Percentiles rank a stretch among this genome's conserved stretches.
Evolutionary conservation across 805 yeast species (phyloP).

Genomic region (Kockiozyma suomiensis): DNA sequence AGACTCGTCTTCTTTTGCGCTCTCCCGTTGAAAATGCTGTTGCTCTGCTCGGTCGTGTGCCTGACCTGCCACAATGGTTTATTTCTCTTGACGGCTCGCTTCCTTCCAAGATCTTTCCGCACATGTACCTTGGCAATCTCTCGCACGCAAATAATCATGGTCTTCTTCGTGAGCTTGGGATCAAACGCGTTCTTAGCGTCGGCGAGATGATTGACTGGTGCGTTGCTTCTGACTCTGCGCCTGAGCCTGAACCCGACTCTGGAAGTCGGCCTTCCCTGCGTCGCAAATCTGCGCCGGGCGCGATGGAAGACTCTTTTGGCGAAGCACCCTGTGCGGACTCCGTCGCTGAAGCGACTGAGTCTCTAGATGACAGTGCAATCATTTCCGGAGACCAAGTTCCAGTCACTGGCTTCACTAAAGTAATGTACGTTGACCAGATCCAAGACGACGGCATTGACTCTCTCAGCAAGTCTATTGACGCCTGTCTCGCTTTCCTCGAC

Average conservation of each 20-base stretch:
- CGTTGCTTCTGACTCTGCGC: neutral
- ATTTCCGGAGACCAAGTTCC: slow-evolving; percentile 5
- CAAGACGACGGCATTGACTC: slow-evolving; percentile 93
- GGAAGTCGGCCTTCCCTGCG: slow-evolving; percentile 1
- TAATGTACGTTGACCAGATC: slow-evolving; percentile 68
- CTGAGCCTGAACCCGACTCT: slow-evolving; percentile 4
- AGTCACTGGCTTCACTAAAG: slow-evolving; percentile 46
- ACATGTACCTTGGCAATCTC: slow-evolving; percentile 81
- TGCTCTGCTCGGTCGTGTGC: slow-evolving; percentile 7
- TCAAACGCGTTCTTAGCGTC: slow-evolving; percentile 76
- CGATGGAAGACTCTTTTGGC: neutral
- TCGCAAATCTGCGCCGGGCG: slow-evolving; percentile 5
- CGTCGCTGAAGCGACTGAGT: neutral
- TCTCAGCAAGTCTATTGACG: slow-evolving; percentile 60
- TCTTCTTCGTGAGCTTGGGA: slow-evolving; percentile 64
- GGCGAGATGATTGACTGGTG: slow-evolving; percentile 59
- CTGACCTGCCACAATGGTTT: slow-evolving; percentile 40
- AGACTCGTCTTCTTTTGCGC: slow-evolving; percentile 58
- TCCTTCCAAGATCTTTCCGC: slow-evolving; percentile 82
- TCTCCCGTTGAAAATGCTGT: slow-evolving; percentile 43
- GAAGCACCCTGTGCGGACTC: neutral
- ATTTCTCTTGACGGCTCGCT: slow-evolving; percentile 59
- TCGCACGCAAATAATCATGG: slow-evolving; percentile 76
- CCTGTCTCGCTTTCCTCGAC: slow-evolving; percentile 61
- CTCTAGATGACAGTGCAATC: slow-evolving; percentile 2